Conservation (phyloP, 2,329 filamentous ascomycete genomes). For the Stachybotrys chartarum region DNA sequence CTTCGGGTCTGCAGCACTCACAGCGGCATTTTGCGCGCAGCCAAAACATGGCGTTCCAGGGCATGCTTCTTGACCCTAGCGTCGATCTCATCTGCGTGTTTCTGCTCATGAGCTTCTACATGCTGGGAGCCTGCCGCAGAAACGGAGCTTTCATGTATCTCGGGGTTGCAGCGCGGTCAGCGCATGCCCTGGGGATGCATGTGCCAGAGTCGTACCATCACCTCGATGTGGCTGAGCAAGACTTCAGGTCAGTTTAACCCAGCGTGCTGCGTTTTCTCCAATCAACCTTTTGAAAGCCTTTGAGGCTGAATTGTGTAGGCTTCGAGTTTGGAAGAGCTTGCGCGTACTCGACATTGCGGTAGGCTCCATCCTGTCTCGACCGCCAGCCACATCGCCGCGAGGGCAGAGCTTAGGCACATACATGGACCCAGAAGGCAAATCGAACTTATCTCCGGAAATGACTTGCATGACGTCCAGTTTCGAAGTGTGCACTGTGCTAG, state of each 20-base stretch:
- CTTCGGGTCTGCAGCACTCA: background rate
- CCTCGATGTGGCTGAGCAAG: slow-evolving; percentile 2
- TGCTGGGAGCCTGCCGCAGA: slow-evolving; percentile 53
- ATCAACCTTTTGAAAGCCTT: background rate
- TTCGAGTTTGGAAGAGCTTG: slow-evolving; percentile 29
- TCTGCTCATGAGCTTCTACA: slow-evolving; percentile 62
- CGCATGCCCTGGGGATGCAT: slow-evolving; percentile 50
- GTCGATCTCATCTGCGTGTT: slow-evolving; percentile 16
- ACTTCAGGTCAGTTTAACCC: slow-evolving; percentile 5
- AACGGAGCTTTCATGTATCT: slow-evolving; percentile 61
- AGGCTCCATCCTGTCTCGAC: slow-evolving; percentile 29
- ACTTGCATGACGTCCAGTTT: slow-evolving; percentile 32
- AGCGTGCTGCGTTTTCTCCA: slow-evolving; percentile 11
- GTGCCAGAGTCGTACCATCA: slow-evolving; percentile 21
- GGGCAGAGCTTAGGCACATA: background rate
- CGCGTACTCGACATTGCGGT: slow-evolving; percentile 30
- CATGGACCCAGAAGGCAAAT: slow-evolving; percentile 3
- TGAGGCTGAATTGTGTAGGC: slow-evolving; percentile 8
- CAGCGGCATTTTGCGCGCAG: background rate
- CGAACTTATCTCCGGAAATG: slow-evolving; percentile 10
- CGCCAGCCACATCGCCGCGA: slow-evolving; percentile 22
- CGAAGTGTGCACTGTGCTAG: slow-evolving; percentile 33
- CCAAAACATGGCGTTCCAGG: background rate
- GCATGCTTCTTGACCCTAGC: slow-evolving; percentile 16
- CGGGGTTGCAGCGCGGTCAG: slow-evolving; percentile 50